Base-by-base conservation (phyloP, 805 yeast species). In the Candida saitoana region DNA sequence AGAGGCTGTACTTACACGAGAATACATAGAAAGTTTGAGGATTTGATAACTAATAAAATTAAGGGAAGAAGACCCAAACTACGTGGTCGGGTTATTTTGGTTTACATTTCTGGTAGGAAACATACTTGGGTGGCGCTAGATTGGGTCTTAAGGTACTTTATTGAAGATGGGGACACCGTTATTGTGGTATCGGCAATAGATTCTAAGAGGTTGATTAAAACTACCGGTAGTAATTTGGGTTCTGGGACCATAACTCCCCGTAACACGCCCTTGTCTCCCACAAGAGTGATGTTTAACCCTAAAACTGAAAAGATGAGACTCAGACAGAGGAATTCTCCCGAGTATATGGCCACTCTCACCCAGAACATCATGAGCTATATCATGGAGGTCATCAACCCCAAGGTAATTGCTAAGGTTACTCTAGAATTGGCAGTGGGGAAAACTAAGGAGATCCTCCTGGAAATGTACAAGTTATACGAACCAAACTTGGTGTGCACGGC, bases 101-200 rank as follows among this genome's bases (percentile, higher is more conserved):
- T 82, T 20, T 84, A 84, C 54, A 67, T 86, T 22, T 71, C 81
- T 49, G 95, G 88, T 2, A 65, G 91, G 45, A 71, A 67, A 42
- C 91, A 85, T 63, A 82, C 93, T 0, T 86, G 95, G 95, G 87
- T 84, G 8, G 80, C 88, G 1, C 59, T 86, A 19, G 95, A 86
- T 57, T 86, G 86, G 82, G 65, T 78, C 5, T 60, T 84, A 41
- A 69, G 68, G 36, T 63, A 69, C 33, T 62, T 82, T 9, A 59
- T 82, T 3, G 79, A 76, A 49, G 67, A 80, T 50, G 87, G 88
- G 6, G 95, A 86, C 58, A 73, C 79, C 11, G 60, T 86, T 9
- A 76, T 85, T 3, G 73, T 86, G 5, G 74, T 79, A 4, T 72
- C 89, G 1, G 66, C 82, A 2, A 70, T 82, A 17, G 49, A 58